A percentile compares a stretch with the other conserved stretches of the same genome.
phyloP scores from a whole-genome alignment of 352 stramenopile species.

The Peronospora destructor region DNA sequence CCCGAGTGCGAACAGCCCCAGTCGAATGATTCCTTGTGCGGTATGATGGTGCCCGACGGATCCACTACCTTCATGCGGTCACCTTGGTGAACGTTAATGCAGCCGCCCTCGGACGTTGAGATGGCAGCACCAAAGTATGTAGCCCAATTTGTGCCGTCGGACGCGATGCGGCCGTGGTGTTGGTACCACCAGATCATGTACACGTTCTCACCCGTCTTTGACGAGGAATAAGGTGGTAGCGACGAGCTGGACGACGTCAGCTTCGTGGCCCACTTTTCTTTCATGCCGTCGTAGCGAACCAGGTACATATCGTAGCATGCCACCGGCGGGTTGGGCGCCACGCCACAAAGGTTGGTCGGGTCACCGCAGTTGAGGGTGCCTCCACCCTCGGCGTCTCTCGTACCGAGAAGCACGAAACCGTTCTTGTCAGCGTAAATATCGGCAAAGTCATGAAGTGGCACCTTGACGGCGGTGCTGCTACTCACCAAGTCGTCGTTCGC shows the following conservation, averaged over 20 bases:
- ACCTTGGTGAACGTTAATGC: slow-evolving; percentile 67
- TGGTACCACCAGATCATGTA: slow-evolving; percentile 74
- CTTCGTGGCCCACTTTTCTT: slow-evolving; percentile 51
- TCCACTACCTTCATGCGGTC: slow-evolving; percentile 64
- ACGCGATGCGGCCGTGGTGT: slow-evolving; percentile 54
- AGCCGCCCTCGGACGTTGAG: slow-evolving; percentile 45
- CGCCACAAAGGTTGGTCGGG: slow-evolving; percentile 44
- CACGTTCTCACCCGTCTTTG: slow-evolving; percentile 36
- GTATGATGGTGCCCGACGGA: slow-evolving; percentile 31
- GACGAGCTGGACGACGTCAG: slow-evolving; percentile 42
- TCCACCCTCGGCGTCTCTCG: slow-evolving; percentile 40
- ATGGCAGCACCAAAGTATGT: slow-evolving; percentile 54
- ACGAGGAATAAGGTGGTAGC: slow-evolving; percentile 47
- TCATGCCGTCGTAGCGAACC: slow-evolving; percentile 41
- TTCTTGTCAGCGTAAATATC: slow-evolving; percentile 51
- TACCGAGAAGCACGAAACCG: slow-evolving; percentile 47
- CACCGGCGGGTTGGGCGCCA: slow-evolving; percentile 29
- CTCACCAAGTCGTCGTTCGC: slow-evolving; percentile 39
- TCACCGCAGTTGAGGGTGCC: slow-evolving; percentile 57
- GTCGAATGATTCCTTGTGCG: slow-evolving; percentile 41
- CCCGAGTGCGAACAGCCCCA: slow-evolving; percentile 55
- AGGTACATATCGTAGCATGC: slow-evolving; percentile 64
- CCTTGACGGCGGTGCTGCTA: slow-evolving; percentile 29
- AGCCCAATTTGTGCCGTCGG: slow-evolving; percentile 53
- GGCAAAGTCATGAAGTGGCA: slow-evolving; percentile 43